Percentiles rank a stretch among this genome's conserved stretches.
These are phyloP conservation scores for Pichia sporocuriosa DNA, from an alignment of 805 yeast species.

Conservation along the genomic window DNA sequence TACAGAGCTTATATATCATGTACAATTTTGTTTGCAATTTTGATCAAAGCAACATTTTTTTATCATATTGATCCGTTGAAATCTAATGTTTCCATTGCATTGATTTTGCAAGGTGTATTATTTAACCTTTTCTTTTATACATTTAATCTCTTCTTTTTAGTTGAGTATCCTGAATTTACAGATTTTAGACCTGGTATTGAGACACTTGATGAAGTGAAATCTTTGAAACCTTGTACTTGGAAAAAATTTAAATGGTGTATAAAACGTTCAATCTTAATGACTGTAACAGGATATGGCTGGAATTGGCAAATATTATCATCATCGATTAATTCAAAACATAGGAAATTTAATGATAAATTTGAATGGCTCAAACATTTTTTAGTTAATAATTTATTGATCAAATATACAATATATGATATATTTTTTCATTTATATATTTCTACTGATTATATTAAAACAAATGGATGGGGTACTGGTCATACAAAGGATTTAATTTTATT, in stretches of 20 bases:
- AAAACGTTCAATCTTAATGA: conserved; percentile 8
- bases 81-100: conserved; percentile 4
- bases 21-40: conserved; percentile 8
- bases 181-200: conserved; percentile 12
- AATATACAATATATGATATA: conserved; percentile 10
- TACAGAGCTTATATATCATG: conserved; percentile 13
- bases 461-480: conserved; percentile 13
- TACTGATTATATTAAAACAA: conserved; percentile 8
- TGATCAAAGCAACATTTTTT: conserved; percentile 7
- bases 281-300: conserved; percentile 16
- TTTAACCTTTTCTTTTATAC: conserved; percentile 12
- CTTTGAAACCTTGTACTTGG: conserved; percentile 3
- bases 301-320: conserved; percentile 12
- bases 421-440: conserved; percentile 7
- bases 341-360: background rate
- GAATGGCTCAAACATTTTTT: conserved; percentile 1
- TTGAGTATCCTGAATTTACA: conserved; percentile 15
- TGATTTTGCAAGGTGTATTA: conserved; percentile 13
- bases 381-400: conserved; percentile 1
- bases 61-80: conserved; percentile 1
- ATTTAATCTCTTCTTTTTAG: conserved; percentile 8
- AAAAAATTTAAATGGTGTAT: conserved; percentile 14
- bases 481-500: conserved; percentile 1
- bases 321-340: background rate
- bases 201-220: conserved; percentile 8